Evolutionary conservation across 2,329 filamentous ascomycete genomes (phyloP), one percentile per base, ranked within the genome.

Genomic region (Fusarium nanum): DNA sequence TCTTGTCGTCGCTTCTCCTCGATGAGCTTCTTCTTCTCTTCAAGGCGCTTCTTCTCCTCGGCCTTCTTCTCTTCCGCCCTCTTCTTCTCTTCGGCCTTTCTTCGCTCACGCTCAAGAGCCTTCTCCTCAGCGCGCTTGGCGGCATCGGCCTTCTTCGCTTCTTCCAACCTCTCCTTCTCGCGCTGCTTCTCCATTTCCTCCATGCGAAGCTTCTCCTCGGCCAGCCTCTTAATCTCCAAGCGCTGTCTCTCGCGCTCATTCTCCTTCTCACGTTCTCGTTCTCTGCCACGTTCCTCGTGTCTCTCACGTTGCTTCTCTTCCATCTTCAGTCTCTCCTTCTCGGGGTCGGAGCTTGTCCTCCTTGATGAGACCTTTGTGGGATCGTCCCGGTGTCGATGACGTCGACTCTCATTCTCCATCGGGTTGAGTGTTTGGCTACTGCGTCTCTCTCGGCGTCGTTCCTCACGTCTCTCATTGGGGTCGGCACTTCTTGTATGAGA

Each of bases 111-210:
- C 18, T 52, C 48, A 27, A 52, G 14, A 5, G 48, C 32, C 10
- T 64, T 64, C 27, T 52, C 48, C 13, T 63, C 60, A 6, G 46
- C 60, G 12, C 57, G 49, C n/a, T 46, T 62, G 7, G 37, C 40
- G 14, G 30, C 60, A 4, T 64, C 61, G 5, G 28, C 44, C 22
- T 49, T 58, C 50, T 64, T 64, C 6, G 48, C 14, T 0, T 64
- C 60, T 27, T 64, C 61, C 0, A 49, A 12, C n/a, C 44, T 53
- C 27, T 64, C 60, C 11, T 40, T 22, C 42, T 64, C 60, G 6
- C 60, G 49, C 30, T 64, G 59, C 20, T 49, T 64, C 44, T 64
- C 60, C 59, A 64, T 64, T 23, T 64, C 60, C 11, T 63, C 60
- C 0, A 56, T 25, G 3, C 60, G 25, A 34, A 56, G 55, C 49